Base-by-base conservation (phyloP, 257 asterid species). In the Echites panduratus region DNA sequence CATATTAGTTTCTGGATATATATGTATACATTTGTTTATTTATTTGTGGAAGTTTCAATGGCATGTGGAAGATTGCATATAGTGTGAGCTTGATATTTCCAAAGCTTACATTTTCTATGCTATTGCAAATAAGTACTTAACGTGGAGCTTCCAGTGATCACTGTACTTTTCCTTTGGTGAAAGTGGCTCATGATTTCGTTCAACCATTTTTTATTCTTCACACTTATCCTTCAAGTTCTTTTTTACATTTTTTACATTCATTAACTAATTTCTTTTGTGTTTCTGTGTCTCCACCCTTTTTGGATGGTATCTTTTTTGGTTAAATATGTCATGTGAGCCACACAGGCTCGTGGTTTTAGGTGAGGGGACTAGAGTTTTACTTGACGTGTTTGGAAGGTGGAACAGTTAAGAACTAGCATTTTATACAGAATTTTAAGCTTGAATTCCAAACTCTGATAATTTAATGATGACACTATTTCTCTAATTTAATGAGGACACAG, bases 401-500 rank as follows among this genome's bases (percentile, higher is more conserved):
- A 82, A 83, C 71, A 82, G 81, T 78, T 82, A 82, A 73, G 83
- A 72, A 24, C 16, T 27, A 67, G 40, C 44, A 24, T 78, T 78
- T 81, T 78, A 81, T 75, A 43, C 45, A 48, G 88, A 65, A 78
- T 85, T 81, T 10, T 73, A 62, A 70, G 74, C 32, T 65, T 85
- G 67, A 12, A 84, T 86, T 4, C 76, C 79, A 8, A 85, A 50
- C 38, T 75, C 44, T 11, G 76, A 78, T 45, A 66, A 73, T 17
- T 68, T 24, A 75, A 41, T 53, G 40, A 29, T 59, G 78, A 70
- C 50, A 54, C 63, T 17, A 11, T 71, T 73, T 61, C 77, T 50
- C 54, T 74, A 20, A 41, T n/a, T n/a, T n/a, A n/a, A n/a, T n/a
- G n/a, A n/a, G n/a, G n/a, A n/a, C n/a, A n/a, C n/a, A n/a, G n/a